These are phyloP conservation scores for Zygoascus ofunaensis DNA, from an alignment of 805 yeast genomes.

Conservation along the genomic window DNA sequence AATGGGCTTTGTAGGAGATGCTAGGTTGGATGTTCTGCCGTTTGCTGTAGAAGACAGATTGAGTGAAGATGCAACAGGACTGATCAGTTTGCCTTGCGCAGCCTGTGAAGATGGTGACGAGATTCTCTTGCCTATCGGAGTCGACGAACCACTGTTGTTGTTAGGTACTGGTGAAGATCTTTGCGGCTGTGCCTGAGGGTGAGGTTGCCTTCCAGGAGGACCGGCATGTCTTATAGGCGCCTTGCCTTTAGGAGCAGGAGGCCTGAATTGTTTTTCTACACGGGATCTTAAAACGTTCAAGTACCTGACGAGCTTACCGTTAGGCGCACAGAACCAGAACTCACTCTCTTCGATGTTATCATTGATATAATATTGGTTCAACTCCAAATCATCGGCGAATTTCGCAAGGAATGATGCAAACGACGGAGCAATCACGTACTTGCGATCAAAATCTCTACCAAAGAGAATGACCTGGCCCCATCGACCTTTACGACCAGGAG, in stretches of 20 bases:
- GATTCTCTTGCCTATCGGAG: neutral
- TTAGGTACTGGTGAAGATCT: neutral
- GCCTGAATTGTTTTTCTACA: slow-evolving; percentile 24
- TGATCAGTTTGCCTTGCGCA: slow-evolving; percentile 1
- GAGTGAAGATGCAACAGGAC: slow-evolving; percentile 1
- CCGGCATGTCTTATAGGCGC: neutral
- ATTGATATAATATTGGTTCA: slow-evolving; percentile 67
- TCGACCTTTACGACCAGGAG: slow-evolving; percentile 67
- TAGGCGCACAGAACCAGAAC: slow-evolving; percentile 44
- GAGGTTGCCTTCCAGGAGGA: neutral
- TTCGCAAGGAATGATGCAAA: slow-evolving; percentile 83
- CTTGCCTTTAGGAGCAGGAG: neutral
- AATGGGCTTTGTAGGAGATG: slow-evolving; percentile 1
- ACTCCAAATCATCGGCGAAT: slow-evolving; percentile 81
- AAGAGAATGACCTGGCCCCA: slow-evolving; percentile 89
- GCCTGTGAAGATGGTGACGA: slow-evolving; percentile 1
- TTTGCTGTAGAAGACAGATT: neutral
- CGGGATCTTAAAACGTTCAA: slow-evolving; percentile 48
- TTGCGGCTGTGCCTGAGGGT: slow-evolving; percentile 8
- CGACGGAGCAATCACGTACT: slow-evolving; percentile 73
- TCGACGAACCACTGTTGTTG: slow-evolving; percentile 1
- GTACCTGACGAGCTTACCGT: slow-evolving; percentile 63
- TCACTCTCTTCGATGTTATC: slow-evolving; percentile 55
- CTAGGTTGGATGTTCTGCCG: neutral
- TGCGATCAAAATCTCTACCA: slow-evolving; percentile 90